Evolutionary conservation across 768 basidiomycete species (phyloP).

Genomic region (Kwoniella europaea): DNA sequence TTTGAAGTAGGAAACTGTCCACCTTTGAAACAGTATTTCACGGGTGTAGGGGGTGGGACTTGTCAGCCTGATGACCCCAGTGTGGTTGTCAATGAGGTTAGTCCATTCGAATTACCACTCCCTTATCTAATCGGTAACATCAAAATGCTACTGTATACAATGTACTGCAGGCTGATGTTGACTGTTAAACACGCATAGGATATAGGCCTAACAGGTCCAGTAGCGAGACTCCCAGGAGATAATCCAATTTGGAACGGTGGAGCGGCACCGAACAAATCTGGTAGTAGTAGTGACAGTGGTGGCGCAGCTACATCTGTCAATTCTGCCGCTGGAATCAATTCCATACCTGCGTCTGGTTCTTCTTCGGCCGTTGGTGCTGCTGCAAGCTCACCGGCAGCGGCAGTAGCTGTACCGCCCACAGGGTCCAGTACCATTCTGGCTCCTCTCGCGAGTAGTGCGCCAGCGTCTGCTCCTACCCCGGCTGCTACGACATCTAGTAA

Average conservation of each 20-base stretch:
- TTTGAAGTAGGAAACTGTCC: conserved; percentile 32
- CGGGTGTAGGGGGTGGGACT: conserved; percentile 5
- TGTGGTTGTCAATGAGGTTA: conserved; percentile 40
- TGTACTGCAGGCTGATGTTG: neutral
- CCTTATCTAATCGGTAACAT: neutral
- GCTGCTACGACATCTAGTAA: neutral
- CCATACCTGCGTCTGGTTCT: neutral
- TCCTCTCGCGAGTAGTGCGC: neutral
- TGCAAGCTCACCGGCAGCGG: neutral
- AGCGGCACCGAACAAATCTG: neutral
- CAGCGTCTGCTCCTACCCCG: neutral
- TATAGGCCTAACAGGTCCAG: conserved; percentile 17
- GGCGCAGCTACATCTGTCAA: neutral
- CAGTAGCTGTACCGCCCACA: neutral
- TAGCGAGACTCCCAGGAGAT: conserved; percentile 39
- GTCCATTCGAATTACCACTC: neutral
- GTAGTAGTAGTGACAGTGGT: neutral
- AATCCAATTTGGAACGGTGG: conserved; percentile 37
- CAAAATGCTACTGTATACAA: too few species aligned
- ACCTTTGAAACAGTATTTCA: conserved; percentile 20
- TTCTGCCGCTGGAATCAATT: neutral
- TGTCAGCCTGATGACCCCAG: conserved; percentile 30
- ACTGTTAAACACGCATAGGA: neutral
- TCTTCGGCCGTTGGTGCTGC: neutral
- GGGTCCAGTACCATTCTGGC: neutral